Evolutionary conservation across 2,329 filamentous ascomycete species (phyloP).

Genomic region (Leptographium lundbergii): DNA sequence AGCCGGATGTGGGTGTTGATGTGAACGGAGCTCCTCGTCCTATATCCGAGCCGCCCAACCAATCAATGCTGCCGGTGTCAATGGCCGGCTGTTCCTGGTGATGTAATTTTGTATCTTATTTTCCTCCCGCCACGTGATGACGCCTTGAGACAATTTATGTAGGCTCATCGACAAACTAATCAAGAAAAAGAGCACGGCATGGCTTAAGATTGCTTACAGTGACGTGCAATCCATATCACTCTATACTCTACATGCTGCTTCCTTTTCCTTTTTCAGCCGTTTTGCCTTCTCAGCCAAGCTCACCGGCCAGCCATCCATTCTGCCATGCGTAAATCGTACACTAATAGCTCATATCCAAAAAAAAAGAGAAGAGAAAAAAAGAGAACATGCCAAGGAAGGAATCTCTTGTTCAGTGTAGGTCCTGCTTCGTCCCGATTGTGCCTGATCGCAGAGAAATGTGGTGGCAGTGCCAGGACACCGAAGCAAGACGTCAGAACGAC

Average conservation of each 20-base stretch:
- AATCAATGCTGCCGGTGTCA: not conserved
- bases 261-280: not conserved
- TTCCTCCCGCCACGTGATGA: not conserved
- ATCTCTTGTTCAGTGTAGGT: not conserved
- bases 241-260: not conserved
- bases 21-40: not conserved
- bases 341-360: not conserved
- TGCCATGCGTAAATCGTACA: not conserved
- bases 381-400: not conserved
- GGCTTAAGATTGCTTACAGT: not conserved
- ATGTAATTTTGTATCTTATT: not conserved
- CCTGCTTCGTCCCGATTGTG: not conserved
- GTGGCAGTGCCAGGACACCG: not conserved
- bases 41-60: not conserved
- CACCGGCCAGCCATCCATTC: not conserved
- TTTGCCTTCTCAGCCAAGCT: not conserved
- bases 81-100: not conserved
- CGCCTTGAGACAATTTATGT: too few relatives aligned
- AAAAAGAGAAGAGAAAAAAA: not conserved
- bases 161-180: not conserved
- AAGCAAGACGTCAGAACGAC: not conserved
- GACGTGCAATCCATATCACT: not conserved
- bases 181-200: not conserved
- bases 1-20: not conserved
- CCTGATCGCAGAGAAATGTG: not conserved